phyloP scores from a whole-genome alignment of 83 land plant genomes.

The Diphasiastrum complanatum region DNA sequence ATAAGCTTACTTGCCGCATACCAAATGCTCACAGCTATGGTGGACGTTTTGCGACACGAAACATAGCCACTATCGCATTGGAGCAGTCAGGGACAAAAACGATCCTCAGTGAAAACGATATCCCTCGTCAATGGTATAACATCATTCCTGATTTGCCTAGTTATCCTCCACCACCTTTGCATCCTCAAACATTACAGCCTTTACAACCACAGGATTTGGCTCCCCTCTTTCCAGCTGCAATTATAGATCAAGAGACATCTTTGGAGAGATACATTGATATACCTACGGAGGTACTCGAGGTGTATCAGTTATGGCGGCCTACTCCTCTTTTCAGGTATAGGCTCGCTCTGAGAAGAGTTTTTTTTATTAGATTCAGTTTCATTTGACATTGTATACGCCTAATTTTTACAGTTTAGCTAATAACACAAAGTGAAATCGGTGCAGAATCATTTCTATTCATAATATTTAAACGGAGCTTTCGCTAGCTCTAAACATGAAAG shows the following conservation, averaged over 20 bases:
- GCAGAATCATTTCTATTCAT: too few species aligned
- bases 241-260: constrained; percentile 67
- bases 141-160: constrained; percentile 67
- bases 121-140: constrained; percentile 85
- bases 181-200: constrained; percentile 64
- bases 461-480: too few species aligned
- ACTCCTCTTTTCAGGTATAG: constrained; percentile 78
- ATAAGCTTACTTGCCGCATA: too few species aligned
- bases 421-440: too few species aligned
- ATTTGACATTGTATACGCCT: neutral
- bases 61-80: too few species aligned
- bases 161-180: constrained; percentile 71
- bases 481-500: too few species aligned
- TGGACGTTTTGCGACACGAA: too few species aligned
- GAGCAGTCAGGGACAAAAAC: too few species aligned
- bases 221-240: constrained; percentile 61
- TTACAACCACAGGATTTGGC: constrained; percentile 58
- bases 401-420: too few species aligned
- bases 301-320: constrained; percentile 81
- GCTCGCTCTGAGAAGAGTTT: neutral
- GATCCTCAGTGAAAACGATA: constrained; percentile 23
- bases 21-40: too few species aligned
- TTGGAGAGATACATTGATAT: constrained; percentile 57
- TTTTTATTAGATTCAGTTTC: neutral
- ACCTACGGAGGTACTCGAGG: constrained; percentile 73